Conservation (phyloP, 1,284 basidiomycete genomes). For the Rhodotorula mucilaginosa region DNA sequence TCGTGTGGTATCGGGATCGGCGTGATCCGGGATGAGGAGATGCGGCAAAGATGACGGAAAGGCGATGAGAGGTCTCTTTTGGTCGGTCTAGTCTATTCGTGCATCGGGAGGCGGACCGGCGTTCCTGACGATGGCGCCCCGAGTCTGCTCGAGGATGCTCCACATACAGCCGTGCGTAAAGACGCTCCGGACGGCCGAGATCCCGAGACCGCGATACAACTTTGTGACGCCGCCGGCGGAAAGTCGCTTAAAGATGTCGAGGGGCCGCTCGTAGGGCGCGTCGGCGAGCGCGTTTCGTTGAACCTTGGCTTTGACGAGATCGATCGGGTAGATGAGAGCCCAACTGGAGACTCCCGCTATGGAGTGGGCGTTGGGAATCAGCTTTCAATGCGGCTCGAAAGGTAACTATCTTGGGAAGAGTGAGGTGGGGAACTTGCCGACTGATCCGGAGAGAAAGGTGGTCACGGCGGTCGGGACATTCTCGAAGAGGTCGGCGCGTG, state of each 20-base stretch:
- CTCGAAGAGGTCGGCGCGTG: conserved; percentile 65
- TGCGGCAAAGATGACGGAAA: neutral
- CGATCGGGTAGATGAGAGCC: conserved; percentile 42
- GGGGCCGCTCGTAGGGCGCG: conserved; percentile 60
- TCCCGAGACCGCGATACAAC: conserved; percentile 77
- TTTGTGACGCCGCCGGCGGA: conserved; percentile 73
- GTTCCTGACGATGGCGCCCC: neutral
- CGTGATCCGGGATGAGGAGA: neutral
- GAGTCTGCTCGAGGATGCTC: conserved; percentile 15
- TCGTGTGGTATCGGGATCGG: neutral
- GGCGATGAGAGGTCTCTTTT: neutral
- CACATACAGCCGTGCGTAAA: conserved; percentile 36
- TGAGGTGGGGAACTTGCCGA: conserved; percentile 21
- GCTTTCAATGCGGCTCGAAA: conserved; percentile 58
- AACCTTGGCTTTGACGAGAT: conserved; percentile 85
- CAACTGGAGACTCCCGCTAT: conserved; percentile 53
- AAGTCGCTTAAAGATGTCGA: conserved; percentile 71
- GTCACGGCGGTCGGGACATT: conserved; percentile 68
- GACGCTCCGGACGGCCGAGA: conserved; percentile 35
- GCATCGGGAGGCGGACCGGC: neutral
- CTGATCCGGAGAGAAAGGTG: conserved; percentile 78
- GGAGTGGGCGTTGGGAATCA: conserved; percentile 53
- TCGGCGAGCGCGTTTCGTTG: conserved; percentile 79
- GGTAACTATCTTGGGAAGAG: conserved; percentile 55
- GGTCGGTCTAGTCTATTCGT: conserved; percentile 6